Base-by-base conservation (phyloP, 1,284 basidiomycete species). In the Ustanciosporium gigantosporum region DNA sequence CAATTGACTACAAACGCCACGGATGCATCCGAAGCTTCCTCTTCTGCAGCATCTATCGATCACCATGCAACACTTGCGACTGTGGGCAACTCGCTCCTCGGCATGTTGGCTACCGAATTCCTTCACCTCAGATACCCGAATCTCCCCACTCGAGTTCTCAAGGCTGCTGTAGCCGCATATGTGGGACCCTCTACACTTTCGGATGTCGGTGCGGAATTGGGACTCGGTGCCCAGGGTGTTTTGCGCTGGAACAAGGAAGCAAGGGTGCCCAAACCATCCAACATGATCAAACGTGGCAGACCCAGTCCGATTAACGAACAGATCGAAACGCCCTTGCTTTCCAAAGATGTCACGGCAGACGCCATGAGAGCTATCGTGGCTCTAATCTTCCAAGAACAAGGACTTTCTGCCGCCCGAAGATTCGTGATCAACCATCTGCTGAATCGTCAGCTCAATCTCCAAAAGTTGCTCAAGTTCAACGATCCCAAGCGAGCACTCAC, bases 81-180 rank as follows among this genome's bases (percentile, higher is more conserved):
- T 0, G 79, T 95, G 5, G 94, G 94, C 24, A 97, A 97, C 80
- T 84, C 89, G 1, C 82, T 98, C 43, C 84, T 97, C 74, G 94
- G 94, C 41, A 82, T 97, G 31, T 90, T 97, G 68, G 89, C 90
- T 4, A 82, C 89, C 0, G 94, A 99, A 80, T 86, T 88, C 76
- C 80, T 97, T 24, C 84, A 90, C 51, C 82, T 87, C 7, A 82
- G 86, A 36, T 97, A 89, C 79, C 94, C 95, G 0, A 87, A 95
- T 77, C 83, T 98, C 19, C 94, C 94, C 2, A 91, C 90, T 19
- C 84, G 88, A 41, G 90, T 91, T 16, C 81, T 93, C 68, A 93
- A 95, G 80, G 87, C 88, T 7, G 91, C 90, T 8, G 85, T 95
- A 40, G 91, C 89, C 32, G 89, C 91, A 29, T 89, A 89, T 78